Evolutionary conservation across 495 filamentous ascomycete genomes (phyloP).

Genomic region (Hyaloscypha hepaticicola): DNA sequence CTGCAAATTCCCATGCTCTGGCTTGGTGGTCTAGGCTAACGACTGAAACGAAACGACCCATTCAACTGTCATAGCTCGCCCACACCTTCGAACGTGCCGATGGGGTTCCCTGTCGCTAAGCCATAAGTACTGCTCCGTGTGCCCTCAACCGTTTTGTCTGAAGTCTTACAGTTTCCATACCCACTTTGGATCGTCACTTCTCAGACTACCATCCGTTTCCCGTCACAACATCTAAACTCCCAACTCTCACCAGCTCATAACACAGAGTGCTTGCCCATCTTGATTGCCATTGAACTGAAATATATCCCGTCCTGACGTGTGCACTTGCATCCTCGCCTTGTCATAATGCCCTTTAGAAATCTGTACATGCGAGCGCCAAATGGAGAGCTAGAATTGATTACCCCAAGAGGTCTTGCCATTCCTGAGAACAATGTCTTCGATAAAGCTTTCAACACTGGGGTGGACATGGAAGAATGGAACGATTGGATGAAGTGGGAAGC

Average conservation of each 20-base stretch:
- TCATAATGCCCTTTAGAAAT: conserved; percentile 15
- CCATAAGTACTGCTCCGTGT: neutral
- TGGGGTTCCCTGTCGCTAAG: neutral
- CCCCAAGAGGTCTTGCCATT: neutral
- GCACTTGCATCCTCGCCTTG: neutral
- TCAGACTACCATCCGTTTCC: too few relatives aligned
- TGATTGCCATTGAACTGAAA: neutral
- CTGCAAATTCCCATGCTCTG: neutral
- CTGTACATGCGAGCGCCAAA: conserved; percentile 1
- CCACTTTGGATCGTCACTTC: too few relatives aligned
- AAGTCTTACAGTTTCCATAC: too few relatives aligned
- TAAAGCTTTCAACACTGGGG: conserved; percentile 5
- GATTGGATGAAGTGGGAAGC: conserved; percentile 22
- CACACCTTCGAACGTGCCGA: neutral
- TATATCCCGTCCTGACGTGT: neutral
- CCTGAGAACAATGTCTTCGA: conserved; percentile 18
- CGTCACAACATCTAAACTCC: neutral
- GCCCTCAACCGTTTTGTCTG: neutral
- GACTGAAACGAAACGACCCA: neutral
- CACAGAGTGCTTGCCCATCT: neutral
- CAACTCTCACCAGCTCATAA: neutral
- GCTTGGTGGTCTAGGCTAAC: neutral
- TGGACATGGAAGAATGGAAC: conserved; percentile 20
- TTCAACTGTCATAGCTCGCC: neutral
- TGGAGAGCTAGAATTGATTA: conserved; percentile 1